Conservation (phyloP, 805 yeast species). For the Yarrowia sp. region DNA sequence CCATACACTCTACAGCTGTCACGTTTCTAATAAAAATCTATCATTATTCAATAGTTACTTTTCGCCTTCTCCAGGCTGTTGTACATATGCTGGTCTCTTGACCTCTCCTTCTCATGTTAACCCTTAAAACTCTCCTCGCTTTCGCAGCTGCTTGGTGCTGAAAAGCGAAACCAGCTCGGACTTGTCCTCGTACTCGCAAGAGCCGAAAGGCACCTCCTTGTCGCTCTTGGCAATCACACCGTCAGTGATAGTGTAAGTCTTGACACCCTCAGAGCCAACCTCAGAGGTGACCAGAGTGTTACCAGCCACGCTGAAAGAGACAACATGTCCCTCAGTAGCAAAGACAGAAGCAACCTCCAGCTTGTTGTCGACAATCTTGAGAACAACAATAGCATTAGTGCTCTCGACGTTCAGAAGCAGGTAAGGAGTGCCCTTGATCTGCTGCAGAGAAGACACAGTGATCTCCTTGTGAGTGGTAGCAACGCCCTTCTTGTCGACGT, state of each 20-base stretch:
- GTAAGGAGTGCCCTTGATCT: slow-evolving; percentile 38
- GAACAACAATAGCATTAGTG: slow-evolving; percentile 35
- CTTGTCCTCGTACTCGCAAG: slow-evolving; percentile 34
- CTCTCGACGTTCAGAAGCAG: slow-evolving; percentile 38
- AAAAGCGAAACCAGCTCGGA: slow-evolving; percentile 51
- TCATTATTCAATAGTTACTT: slow-evolving; percentile 17
- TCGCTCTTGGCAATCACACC: slow-evolving; percentile 29
- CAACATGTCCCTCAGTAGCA: slow-evolving; percentile 35
- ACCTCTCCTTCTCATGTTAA: not conserved
- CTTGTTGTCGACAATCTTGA: slow-evolving; percentile 33
- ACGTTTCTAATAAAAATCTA: not conserved
- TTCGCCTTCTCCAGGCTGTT: not conserved
- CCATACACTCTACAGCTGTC: not conserved
- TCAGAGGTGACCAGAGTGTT: slow-evolving; percentile 27
- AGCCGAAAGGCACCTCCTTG: slow-evolving; percentile 34
- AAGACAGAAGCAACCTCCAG: slow-evolving; percentile 35
- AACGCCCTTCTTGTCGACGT: slow-evolving; percentile 40
- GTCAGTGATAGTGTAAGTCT: slow-evolving; percentile 33
- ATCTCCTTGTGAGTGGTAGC: slow-evolving; percentile 28
- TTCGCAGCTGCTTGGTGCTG: slow-evolving; percentile 50
- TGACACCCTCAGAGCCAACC: slow-evolving; percentile 33
- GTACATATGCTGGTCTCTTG: slow-evolving; percentile 8
- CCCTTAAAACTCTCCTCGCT: slow-evolving; percentile 53
- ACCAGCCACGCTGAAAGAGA: slow-evolving; percentile 28
- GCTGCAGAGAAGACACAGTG: slow-evolving; percentile 36